Base-by-base conservation (phyloP, 192 early-diverging fungal genomes). In the Podochytrium sp. region DNA sequence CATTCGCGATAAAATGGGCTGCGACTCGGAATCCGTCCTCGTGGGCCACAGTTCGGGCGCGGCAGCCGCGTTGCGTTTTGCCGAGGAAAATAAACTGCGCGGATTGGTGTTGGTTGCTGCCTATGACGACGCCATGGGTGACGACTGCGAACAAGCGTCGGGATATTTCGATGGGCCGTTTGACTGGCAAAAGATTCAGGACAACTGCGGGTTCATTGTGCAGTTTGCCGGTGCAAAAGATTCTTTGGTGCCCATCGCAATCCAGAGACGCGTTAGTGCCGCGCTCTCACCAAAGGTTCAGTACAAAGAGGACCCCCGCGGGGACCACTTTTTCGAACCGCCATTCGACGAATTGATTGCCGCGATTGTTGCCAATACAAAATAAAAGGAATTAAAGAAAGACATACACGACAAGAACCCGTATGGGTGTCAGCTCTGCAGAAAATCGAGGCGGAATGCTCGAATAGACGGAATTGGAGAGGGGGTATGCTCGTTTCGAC, bases 371-470 rank as follows among this genome's bases (percentile, higher is more conserved):
- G 76, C 77, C 3, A 52, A n/a, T 37, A 27, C 75, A 23, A 51
- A 64, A 27, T 3, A 40, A 4, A 76, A 78, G 29, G 66, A 69
- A 5, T 56, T 37, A 18, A 20, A 20, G 12, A 55, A 55, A 27
- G 51, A 69, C 10, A 20, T 7, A 5, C 50, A 64, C 57, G 62
- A 3, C 32, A 12, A 43, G 56, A 37, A 58, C n/a, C 39, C 33
- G 58, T 23, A 76, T 76, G 75, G 62, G 67, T 70, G 61, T 76
- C 16, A 58, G 74, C 12, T 72, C 35, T 10, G 14, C 30, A 2
- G 76, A 77, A n/a, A 78, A 78, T 27, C 64, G 4, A 77, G 77
- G 30, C 75, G 75, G 41, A 50, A 29, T n/a, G 72, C 72, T 3
- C 30, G 34, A 34, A 74, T 62, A 20, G 42, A 65, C 30, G 27